These are phyloP conservation scores for Pestalotiopsis sp. DNA, from an alignment of 2,329 filamentous ascomycete species.

Conservation along the genomic window DNA sequence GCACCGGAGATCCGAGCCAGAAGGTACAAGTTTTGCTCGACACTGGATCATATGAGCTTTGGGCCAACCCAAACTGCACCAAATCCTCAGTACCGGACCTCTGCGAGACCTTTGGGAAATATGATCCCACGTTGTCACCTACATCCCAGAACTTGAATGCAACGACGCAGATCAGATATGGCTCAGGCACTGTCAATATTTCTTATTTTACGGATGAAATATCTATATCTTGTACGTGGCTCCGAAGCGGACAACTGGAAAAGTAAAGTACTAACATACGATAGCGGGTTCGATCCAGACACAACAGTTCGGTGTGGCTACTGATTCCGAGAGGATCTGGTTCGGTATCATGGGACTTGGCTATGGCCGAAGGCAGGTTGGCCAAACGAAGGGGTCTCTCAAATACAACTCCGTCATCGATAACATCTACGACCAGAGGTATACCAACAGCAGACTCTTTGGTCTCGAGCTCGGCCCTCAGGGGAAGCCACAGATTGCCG, in stretches of 20 bases:
- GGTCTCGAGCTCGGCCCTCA: conserved; percentile 50
- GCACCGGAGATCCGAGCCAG: conserved; percentile 23
- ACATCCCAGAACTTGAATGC: conserved; percentile 40
- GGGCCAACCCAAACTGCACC: conserved; percentile 55
- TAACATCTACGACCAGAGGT: conserved; percentile 46
- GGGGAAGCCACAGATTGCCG: conserved; percentile 30
- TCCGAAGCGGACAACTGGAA: neutral
- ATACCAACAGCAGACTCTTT: conserved; percentile 54
- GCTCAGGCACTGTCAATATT: conserved; percentile 42
- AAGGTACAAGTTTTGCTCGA: conserved; percentile 50
- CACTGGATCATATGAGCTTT: conserved; percentile 57
- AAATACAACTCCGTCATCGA: conserved; percentile 58
- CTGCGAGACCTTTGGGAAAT: conserved; percentile 46
- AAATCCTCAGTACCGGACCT: conserved; percentile 34
- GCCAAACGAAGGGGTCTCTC: conserved; percentile 26
- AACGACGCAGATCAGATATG: conserved; percentile 40
- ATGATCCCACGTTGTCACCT: conserved; percentile 44
- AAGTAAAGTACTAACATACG: neutral
- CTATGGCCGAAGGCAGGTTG: conserved; percentile 41
- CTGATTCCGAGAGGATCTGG: conserved; percentile 47
- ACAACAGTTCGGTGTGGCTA: conserved; percentile 55
- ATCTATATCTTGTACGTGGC: conserved; percentile 43
- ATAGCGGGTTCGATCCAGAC: conserved; percentile 39
- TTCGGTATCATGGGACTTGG: conserved; percentile 56
- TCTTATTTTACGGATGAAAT: conserved; percentile 50